Evolutionary conservation across 2,329 filamentous ascomycete species (phyloP), one percentile per base, ranked within the genome.

Genomic region (Colletotrichum chlorophyti): DNA sequence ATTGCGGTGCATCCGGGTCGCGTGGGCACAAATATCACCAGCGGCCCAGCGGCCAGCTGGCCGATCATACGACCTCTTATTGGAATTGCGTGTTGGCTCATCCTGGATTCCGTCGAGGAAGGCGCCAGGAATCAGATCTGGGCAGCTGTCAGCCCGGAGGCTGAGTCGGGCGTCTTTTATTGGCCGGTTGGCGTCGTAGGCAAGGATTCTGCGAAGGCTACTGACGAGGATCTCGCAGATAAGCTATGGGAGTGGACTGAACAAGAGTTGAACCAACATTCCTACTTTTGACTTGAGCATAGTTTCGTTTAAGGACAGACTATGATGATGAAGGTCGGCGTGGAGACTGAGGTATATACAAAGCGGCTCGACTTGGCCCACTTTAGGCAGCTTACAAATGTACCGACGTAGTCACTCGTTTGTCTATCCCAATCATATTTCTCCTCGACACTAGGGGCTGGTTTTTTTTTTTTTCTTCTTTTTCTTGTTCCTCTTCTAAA

Each of bases 1-100:
- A 72, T 83, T 9, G 74, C 77, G 0, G 64, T 84, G 1, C 82
- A 84, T 52, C 82, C 82, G 0, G 58, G 63, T 0, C 66, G 75
- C 6, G 65, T 73, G 34, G 53, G 61, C 12, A 75, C 73, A 3
- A 62, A 61, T 21, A 63, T 74, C 21, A 60, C 66, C 17, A 52
- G 19, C 19, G 52, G 53, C 0, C 27, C 21, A 3, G 3, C 29
- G 9, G 48, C 42, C 15, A 49, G 38, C 42, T 62, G 46, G 34
- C 60, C 60, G 6, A 10, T 55, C 10, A 29, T 62, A 10, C 38
- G 21, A 21, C 60, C 57, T 1, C 14, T 62, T 12, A 17, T 47
- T 12, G 14, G 14, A 29, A 10, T 61, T 12, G 8, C 14, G 10
- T 12, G 24, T 1, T 34, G 48, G 26, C 40, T 61, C n/a, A 5